phyloP scores from a whole-genome alignment of 2,329 filamentous ascomycete species.

The Zarea fungicola region DNA sequence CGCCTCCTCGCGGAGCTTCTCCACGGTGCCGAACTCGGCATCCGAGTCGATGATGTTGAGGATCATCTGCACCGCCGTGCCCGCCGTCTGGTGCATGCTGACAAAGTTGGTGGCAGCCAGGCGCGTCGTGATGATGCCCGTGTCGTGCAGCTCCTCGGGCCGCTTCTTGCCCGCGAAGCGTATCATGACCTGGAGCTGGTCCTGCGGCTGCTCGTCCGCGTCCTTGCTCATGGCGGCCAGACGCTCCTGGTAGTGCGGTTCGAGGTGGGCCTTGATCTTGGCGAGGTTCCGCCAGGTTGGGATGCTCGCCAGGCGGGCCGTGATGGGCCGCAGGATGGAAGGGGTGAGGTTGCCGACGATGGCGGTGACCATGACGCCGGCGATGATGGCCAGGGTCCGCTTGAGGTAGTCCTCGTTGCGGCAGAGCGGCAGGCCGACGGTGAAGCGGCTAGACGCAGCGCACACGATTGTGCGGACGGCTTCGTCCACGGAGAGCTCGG shows the following conservation, averaged over 20 bases:
- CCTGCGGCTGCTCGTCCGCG: constrained; percentile 27
- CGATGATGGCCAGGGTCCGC: constrained; percentile 23
- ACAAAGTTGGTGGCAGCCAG: constrained; percentile 31
- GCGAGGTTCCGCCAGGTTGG: not conserved
- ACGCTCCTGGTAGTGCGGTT: not conserved
- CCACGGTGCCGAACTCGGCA: constrained; percentile 31
- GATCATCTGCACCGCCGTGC: constrained; percentile 35
- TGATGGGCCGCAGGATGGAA: constrained; percentile 17
- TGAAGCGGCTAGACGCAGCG: constrained; percentile 23
- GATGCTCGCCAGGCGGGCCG: not conserved
- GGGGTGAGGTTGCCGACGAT: constrained; percentile 29
- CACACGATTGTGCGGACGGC: not conserved
- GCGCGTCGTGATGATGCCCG: constrained; percentile 26
- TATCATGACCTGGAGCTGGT: constrained; percentile 39
- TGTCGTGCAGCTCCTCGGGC: constrained; percentile 28
- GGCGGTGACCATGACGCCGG: constrained; percentile 24
- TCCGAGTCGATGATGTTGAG: constrained; percentile 33
- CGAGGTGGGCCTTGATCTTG: not conserved
- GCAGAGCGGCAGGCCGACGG: constrained; percentile 27
- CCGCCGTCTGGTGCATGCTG: constrained; percentile 34
- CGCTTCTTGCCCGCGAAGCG: constrained; percentile 33
- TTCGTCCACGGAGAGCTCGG: not conserved
- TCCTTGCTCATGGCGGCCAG: constrained; percentile 14
- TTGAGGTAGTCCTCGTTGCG: not conserved
- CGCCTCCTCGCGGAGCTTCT: constrained; percentile 33